Evolutionary conservation across 371 early-diverging fungal species (phyloP).

Genomic region (Batkoa obscura): DNA sequence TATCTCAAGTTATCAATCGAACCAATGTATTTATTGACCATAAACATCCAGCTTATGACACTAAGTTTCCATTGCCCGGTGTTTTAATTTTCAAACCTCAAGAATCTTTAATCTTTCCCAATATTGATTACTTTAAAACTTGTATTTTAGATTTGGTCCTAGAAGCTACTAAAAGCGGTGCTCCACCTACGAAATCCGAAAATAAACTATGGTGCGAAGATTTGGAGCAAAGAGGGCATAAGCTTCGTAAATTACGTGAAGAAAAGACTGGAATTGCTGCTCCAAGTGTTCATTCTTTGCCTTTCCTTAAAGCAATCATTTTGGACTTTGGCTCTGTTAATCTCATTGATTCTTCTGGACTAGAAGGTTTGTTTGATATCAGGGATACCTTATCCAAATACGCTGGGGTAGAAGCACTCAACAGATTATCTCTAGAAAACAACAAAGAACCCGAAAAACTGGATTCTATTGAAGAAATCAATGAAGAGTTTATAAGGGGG

Average conservation of each 20-base stretch:
- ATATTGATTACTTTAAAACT: conserved; percentile 26
- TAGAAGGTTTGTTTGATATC: conserved; percentile 44
- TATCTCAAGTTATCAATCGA: conserved; percentile 8
- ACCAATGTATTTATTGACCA: conserved; percentile 8
- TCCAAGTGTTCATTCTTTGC: conserved; percentile 5
- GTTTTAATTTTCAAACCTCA: conserved; percentile 37
- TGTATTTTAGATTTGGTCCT: conserved; percentile 8
- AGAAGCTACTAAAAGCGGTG: conserved; percentile 8
- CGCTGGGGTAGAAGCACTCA: conserved; percentile 11
- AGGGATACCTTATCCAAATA: conserved; percentile 25
- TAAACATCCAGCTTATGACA: not conserved
- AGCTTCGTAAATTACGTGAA: not conserved
- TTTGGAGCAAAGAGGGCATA: not conserved
- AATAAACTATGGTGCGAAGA: conserved; percentile 11
- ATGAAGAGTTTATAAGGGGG: too few species aligned
- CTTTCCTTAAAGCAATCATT: conserved; percentile 40
- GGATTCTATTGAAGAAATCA: too few species aligned
- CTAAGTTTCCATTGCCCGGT: conserved; percentile 21
- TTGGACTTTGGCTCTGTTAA: conserved; percentile 64
- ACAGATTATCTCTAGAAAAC: not conserved
- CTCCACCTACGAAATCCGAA: not conserved
- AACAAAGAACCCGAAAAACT: not conserved
- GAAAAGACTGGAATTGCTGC: not conserved
- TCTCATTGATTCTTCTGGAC: conserved; percentile 54
- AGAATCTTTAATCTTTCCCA: conserved; percentile 50